phyloP scores from a whole-genome alignment of 805 yeast genomes.

The Starmerella powellii region DNA sequence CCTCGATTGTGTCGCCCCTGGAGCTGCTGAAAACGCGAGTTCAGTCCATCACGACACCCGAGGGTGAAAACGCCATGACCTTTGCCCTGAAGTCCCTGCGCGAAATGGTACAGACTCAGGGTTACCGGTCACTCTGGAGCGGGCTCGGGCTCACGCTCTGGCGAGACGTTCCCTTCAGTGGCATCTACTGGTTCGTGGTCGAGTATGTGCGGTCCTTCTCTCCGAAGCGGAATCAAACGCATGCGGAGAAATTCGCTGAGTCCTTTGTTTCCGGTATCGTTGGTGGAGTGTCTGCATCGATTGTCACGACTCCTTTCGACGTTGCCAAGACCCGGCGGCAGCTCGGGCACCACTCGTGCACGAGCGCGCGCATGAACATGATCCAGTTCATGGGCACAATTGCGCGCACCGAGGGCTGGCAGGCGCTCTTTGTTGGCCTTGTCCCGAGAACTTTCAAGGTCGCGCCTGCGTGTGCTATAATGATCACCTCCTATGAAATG shows the following conservation, averaged over 20 bases:
- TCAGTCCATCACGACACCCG: slow-evolving; percentile 60
- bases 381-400: slow-evolving; percentile 53
- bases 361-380: slow-evolving; percentile 37
- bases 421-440: slow-evolving; percentile 77
- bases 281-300: slow-evolving; percentile 76
- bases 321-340: slow-evolving; percentile 93
- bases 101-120: slow-evolving; percentile 42
- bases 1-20: slow-evolving; percentile 74
- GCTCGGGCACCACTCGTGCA: slow-evolving; percentile 35
- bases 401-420: slow-evolving; percentile 58
- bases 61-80: slow-evolving; percentile 25
- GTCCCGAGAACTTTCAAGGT: slow-evolving; percentile 79
- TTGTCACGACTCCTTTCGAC: slow-evolving; percentile 87
- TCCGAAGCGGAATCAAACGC: slow-evolving; percentile 4
- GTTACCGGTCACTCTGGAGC: slow-evolving; percentile 57
- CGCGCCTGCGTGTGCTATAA: slow-evolving; percentile 96
- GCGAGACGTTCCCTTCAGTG: slow-evolving; percentile 96
- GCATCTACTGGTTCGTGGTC: slow-evolving; percentile 84
- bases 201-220: slow-evolving; percentile 33
- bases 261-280: slow-evolving; percentile 67
- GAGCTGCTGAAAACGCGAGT: slow-evolving; percentile 79
- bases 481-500: slow-evolving; percentile 90
- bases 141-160: slow-evolving; percentile 82
- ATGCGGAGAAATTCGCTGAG: slow-evolving; percentile 26
- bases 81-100: slow-evolving; percentile 39